Conservation (phyloP, 176 grass and related monocot genomes). For the Coix lacrymajobi region DNA sequence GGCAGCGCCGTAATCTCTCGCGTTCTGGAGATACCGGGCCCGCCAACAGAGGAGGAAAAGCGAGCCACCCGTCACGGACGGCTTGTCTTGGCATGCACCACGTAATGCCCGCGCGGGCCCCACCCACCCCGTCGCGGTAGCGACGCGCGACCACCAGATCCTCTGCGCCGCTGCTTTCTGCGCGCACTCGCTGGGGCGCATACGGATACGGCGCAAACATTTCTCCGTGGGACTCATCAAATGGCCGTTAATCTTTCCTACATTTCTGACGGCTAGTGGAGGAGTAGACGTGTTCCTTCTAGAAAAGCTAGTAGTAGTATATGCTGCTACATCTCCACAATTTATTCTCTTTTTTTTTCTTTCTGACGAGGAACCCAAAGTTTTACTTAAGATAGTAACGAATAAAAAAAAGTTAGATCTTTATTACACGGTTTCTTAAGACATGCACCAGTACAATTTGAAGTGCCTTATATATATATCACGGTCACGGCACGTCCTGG, state of each 20-base stretch:
- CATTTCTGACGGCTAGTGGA: too few relatives aligned
- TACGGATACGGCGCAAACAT: too few relatives aligned
- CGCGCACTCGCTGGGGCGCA: not conserved
- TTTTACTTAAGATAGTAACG: too few relatives aligned
- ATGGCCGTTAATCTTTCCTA: too few relatives aligned
- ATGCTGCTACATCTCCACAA: too few relatives aligned
- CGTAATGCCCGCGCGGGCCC: not conserved
- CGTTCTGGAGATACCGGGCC: not conserved
- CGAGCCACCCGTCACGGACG: slow-evolving; percentile 7
- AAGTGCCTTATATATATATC: not conserved
- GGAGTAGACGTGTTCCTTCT: too few relatives aligned
- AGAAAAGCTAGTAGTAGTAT: too few relatives aligned
- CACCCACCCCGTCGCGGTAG: not conserved
- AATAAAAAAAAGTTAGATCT: too few relatives aligned
- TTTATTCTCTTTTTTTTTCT: too few relatives aligned
- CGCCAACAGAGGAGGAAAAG: not conserved
- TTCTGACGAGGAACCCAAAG: too few relatives aligned
- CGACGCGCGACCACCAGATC: slow-evolving; percentile 5
- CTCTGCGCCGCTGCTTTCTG: slow-evolving; percentile 1
- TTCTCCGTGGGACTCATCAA: too few relatives aligned
- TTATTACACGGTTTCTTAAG: not conserved
- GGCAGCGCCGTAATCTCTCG: not conserved
- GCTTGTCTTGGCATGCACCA: slow-evolving; percentile 24
- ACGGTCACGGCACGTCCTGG: not conserved
- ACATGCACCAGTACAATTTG: not conserved